Conservation (phyloP, 2,329 filamentous ascomycete species). For the Colletotrichum sidae region DNA sequence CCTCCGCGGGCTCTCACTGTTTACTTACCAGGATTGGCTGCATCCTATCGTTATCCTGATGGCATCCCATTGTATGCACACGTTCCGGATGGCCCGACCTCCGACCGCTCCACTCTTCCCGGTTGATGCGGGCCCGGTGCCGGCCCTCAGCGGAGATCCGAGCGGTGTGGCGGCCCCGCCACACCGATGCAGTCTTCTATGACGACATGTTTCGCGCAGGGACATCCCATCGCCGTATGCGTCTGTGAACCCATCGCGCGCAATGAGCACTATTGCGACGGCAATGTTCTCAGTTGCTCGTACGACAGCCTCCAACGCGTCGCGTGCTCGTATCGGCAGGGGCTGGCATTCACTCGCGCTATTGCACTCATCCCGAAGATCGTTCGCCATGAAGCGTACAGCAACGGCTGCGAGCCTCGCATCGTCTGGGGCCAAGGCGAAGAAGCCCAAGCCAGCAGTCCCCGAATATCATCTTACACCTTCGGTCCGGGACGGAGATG, state of each 20-base stretch:
- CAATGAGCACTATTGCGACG: background rate
- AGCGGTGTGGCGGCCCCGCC: background rate
- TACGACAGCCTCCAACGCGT: background rate
- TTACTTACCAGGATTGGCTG: too few relatives aligned
- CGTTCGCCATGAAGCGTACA: conserved; percentile 27
- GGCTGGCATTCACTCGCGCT: background rate
- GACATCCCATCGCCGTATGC: background rate
- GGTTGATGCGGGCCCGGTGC: too few relatives aligned
- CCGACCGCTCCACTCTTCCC: too few relatives aligned
- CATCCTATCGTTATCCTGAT: too few relatives aligned
- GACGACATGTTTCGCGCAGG: background rate
- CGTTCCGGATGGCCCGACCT: accelerated
- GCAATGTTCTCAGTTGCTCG: background rate
- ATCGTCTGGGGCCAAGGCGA: background rate
- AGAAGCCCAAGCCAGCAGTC: conserved; percentile 40
- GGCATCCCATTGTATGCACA: too few relatives aligned
- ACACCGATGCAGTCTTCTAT: background rate
- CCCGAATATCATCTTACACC: conserved; percentile 59
- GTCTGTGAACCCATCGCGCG: background rate
- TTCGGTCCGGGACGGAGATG: conserved; percentile 54
- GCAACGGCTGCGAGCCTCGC: conserved; percentile 7
- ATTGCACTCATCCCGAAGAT: background rate
- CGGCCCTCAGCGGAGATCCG: background rate
- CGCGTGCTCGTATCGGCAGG: background rate
- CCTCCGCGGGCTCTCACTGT: too few relatives aligned